These are phyloP conservation scores for Pholiota microspora DNA, from an alignment of 768 basidiomycete genomes.

Conservation along the genomic window DNA sequence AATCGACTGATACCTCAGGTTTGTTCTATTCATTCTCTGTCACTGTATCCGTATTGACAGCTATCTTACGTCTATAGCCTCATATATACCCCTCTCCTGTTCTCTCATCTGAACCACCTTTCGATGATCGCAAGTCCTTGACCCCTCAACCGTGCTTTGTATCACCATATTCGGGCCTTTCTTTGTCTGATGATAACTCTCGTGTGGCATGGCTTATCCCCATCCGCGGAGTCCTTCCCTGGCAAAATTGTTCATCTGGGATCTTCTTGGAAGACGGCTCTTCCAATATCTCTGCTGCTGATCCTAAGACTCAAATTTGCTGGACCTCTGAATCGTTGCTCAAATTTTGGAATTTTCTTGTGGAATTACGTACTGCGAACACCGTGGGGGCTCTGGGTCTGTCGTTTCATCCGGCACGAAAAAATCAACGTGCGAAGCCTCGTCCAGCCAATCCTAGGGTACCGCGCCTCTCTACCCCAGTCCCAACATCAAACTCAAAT, in stretches of 20 bases:
- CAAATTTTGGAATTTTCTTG: slow-evolving; percentile 51
- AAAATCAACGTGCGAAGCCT: not conserved
- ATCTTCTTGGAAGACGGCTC: slow-evolving; percentile 33
- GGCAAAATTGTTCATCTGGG: slow-evolving; percentile 42
- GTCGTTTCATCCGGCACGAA: slow-evolving; percentile 39
- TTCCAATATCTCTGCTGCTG: slow-evolving; percentile 19
- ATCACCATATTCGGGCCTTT: slow-evolving; percentile 26
- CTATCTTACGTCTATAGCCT: slow-evolving; percentile 28
- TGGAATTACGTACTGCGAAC: slow-evolving; percentile 32
- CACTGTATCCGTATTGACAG: too few relatives aligned
- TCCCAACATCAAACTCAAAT: not conserved
- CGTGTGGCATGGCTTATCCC: slow-evolving; percentile 60
- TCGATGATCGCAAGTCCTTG: slow-evolving; percentile 28
- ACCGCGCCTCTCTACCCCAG: not conserved
- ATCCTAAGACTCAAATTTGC: slow-evolving; percentile 27
- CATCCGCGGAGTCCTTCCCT: slow-evolving; percentile 50
- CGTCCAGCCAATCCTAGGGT: not conserved
- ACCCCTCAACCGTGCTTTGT: slow-evolving; percentile 36
- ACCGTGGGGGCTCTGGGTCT: slow-evolving; percentile 46
- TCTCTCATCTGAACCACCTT: slow-evolving; percentile 16
- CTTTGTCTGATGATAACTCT: slow-evolving; percentile 28
- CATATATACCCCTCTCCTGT: slow-evolving; percentile 31
- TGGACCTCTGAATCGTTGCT: slow-evolving; percentile 46
- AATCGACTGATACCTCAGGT: slow-evolving; percentile 46
- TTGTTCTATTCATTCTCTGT: too few relatives aligned